phyloP scores from a whole-genome alignment of 2,329 filamentous ascomycete genomes.

The Sporothrix mexicana region DNA sequence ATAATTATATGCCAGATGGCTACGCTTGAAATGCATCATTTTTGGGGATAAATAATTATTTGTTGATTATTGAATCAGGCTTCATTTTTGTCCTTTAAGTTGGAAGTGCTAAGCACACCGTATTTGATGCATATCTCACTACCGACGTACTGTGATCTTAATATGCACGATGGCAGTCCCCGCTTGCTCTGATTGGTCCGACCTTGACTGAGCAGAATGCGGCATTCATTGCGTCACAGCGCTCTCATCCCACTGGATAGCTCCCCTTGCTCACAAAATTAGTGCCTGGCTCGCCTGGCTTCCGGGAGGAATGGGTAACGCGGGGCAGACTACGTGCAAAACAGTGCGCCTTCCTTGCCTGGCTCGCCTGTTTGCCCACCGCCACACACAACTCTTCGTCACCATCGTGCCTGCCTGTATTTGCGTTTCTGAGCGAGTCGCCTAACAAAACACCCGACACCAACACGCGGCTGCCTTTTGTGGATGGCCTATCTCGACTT shows the following conservation, averaged over 20 bases:
- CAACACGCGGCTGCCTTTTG: neutral
- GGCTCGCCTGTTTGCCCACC: neutral
- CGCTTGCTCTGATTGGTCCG: neutral
- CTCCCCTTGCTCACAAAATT: neutral
- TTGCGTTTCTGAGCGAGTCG: neutral
- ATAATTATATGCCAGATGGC: too few species aligned
- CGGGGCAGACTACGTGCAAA: constrained; percentile 4
- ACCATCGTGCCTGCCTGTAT: constrained; percentile 33
- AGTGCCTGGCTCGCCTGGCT: neutral
- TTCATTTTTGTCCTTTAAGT: too few species aligned
- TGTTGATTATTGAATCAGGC: too few species aligned
- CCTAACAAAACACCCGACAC: constrained; percentile 17
- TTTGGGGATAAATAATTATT: too few species aligned
- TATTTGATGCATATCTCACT: too few species aligned
- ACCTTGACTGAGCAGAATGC: neutral
- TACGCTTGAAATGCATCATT: too few species aligned
- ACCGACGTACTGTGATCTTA: too few species aligned
- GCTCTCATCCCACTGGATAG: neutral
- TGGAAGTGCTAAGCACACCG: too few species aligned
- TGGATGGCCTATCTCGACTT: neutral
- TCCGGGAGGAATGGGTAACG: neutral
- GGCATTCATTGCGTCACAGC: constrained; percentile 13
- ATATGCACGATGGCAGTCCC: too few species aligned
- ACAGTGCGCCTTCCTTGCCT: neutral
- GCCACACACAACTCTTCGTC: constrained; percentile 27